These are phyloP conservation scores for Apiotrichum sp. DNA, from an alignment of 1,284 basidiomycete genomes.

Conservation along the genomic window DNA sequence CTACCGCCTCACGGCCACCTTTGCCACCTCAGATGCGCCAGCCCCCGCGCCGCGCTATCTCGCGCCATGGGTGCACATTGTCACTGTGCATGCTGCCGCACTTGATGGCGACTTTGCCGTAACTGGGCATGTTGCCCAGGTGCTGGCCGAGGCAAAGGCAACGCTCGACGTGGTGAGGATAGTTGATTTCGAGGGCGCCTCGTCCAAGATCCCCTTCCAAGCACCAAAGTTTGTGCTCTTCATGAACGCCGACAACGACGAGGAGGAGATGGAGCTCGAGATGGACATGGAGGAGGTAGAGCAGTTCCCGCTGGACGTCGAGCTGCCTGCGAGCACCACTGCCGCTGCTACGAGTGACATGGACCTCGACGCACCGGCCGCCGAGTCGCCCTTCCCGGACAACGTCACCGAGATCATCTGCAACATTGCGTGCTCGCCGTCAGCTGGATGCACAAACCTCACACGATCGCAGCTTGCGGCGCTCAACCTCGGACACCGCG, in stretches of 20 bases:
- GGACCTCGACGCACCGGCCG: not conserved
- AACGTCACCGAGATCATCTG: conserved; percentile 1
- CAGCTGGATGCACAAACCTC: not conserved
- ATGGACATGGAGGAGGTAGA: not conserved
- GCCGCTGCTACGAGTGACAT: no score
- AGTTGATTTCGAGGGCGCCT: conserved; percentile 1
- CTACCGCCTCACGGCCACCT: not conserved
- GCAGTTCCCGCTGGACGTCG: not conserved
- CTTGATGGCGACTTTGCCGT: conserved; percentile 11
- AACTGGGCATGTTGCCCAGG: not conserved
- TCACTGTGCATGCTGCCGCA: not conserved
- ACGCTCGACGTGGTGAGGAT: not conserved
- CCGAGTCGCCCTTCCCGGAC: not conserved
- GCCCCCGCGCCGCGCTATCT: not conserved
- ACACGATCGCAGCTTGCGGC: not conserved
- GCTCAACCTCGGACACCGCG: not conserved
- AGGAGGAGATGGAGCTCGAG: not conserved
- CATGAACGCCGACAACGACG: not conserved
- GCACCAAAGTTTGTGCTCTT: conserved; percentile 1
- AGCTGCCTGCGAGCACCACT: no score
- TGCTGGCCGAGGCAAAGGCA: not conserved
- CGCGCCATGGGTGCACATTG: not conserved
- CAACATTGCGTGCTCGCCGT: conserved; percentile 2
- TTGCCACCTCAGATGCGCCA: not conserved
- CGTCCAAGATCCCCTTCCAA: not conserved